A percentile compares a stretch with the other conserved stretches of the same genome.
These are phyloP conservation scores for Dendrobium officinale DNA, from an alignment of 106 monocot genomes.

Conservation along the genomic window DNA sequence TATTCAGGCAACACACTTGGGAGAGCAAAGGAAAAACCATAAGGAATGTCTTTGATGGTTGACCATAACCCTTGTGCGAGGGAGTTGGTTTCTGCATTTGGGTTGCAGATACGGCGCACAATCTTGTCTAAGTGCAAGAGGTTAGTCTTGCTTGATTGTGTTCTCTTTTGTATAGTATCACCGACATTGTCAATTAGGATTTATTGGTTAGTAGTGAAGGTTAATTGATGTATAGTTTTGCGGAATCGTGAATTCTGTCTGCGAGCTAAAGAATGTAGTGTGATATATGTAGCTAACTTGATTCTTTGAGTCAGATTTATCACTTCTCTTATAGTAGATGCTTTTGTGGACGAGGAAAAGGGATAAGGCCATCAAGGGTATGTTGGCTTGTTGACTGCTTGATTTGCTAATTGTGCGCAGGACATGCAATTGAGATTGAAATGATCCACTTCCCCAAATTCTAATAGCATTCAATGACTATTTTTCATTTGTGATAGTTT, in stretches of 20 bases:
- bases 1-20: background rate
- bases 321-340: background rate
- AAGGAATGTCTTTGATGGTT: background rate
- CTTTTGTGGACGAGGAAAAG: too few species aligned
- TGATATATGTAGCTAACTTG: background rate
- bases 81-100: background rate
- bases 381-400: too few species aligned
- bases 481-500: too few species aligned
- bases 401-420: too few species aligned
- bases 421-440: too few species aligned
- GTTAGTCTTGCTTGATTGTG: background rate
- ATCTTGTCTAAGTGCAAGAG: background rate
- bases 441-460: too few species aligned
- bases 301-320: background rate
- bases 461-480: too few species aligned
- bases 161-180: background rate
- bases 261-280: background rate
- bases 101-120: background rate
- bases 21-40: background rate
- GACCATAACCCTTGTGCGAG: background rate
- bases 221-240: background rate
- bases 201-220: background rate
- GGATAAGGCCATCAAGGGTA: too few species aligned
- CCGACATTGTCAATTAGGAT: background rate
- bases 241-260: background rate